These are phyloP conservation scores for Saccharomyces hybrid DNA, from an alignment of 1,139 yeast species.

Conservation along the genomic window DNA sequence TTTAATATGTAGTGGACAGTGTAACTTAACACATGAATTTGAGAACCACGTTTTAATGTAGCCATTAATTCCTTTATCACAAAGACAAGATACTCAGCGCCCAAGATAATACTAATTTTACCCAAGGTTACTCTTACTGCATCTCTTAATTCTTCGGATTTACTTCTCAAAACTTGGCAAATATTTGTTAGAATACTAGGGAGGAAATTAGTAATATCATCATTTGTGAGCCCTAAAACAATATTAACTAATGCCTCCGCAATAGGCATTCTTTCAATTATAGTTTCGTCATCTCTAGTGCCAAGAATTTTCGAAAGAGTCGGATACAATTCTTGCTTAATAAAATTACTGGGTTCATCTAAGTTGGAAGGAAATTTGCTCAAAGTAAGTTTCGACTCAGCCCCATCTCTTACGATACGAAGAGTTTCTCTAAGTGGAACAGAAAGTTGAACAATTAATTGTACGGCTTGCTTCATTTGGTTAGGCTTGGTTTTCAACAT, in stretches of 20 bases:
- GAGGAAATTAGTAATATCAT: slow-evolving; percentile 48
- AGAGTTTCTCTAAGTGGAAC: slow-evolving; percentile 41
- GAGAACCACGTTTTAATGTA: slow-evolving; percentile 85
- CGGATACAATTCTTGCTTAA: slow-evolving; percentile 55
- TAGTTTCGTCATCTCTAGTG: slow-evolving; percentile 68
- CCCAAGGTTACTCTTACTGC: slow-evolving; percentile 73
- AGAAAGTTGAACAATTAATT: slow-evolving; percentile 58
- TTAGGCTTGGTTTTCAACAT: slow-evolving; percentile 47
- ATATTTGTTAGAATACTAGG: slow-evolving; percentile 80
- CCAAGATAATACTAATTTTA: slow-evolving; percentile 55
- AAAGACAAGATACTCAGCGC: slow-evolving; percentile 66
- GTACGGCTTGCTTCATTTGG: slow-evolving; percentile 51
- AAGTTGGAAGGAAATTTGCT: slow-evolving; percentile 35
- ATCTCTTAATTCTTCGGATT: slow-evolving; percentile 85
- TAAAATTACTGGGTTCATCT: slow-evolving; percentile 45
- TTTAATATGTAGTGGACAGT: slow-evolving; percentile 71
- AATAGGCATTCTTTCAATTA: slow-evolving; percentile 66
- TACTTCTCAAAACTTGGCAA: slow-evolving; percentile 81
- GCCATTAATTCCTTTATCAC: slow-evolving; percentile 69
- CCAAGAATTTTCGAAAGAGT: slow-evolving; percentile 52
- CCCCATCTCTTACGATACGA: slow-evolving; percentile 13
- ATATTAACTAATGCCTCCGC: slow-evolving; percentile 77
- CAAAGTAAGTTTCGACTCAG: slow-evolving; percentile 15
- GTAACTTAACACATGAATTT: slow-evolving; percentile 85
- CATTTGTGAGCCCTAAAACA: slow-evolving; percentile 54